Percentiles rank a stretch among this genome's conserved stretches.
Conservation (phyloP, 257 asterid species). For the Fraxinus pennsylvanica region DNA sequence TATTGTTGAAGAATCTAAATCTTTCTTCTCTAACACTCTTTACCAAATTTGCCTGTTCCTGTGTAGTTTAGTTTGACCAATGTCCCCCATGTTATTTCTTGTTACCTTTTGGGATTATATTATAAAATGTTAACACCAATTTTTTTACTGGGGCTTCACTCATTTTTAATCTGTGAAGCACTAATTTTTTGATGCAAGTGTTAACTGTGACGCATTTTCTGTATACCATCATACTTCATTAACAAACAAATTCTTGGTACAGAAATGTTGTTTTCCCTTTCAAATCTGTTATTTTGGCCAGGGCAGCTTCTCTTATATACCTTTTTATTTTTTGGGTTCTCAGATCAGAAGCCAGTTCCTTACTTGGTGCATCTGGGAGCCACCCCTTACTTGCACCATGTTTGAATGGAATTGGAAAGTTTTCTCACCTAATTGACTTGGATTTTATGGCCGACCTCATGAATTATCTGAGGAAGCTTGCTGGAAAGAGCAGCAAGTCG, state of each 20-base stretch:
- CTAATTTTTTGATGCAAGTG: not conserved
- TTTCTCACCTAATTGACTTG: conserved; percentile 84
- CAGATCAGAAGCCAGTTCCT: conserved; percentile 58
- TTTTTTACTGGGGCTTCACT: not conserved
- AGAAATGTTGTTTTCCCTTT: not conserved
- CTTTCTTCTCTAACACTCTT: not conserved
- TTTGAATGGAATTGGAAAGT: conserved; percentile 86
- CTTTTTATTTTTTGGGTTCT: conserved; percentile 11
- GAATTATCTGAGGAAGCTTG: conserved; percentile 77
- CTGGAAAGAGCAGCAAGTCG: conserved; percentile 49
- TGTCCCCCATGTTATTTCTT: not conserved
- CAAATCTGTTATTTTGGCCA: not conserved
- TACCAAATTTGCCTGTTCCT: not conserved
- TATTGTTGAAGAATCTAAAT: not conserved
- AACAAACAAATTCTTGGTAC: not conserved
- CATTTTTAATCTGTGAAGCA: not conserved
- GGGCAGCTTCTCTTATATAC: not conserved
- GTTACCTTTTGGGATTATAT: not conserved
- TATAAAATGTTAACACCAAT: not conserved
- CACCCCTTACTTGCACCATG: conserved; percentile 90
- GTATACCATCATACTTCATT: not conserved
- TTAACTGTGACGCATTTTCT: not conserved
- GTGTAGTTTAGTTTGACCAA: not conserved
- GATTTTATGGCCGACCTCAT: conserved; percentile 94
- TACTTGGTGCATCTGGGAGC: conserved; percentile 42